Percentiles rank a stretch among this genome's conserved stretches.
Evolutionary conservation across 2,329 filamentous ascomycete genomes (phyloP).

Genomic region (Alternaria viburni): DNA sequence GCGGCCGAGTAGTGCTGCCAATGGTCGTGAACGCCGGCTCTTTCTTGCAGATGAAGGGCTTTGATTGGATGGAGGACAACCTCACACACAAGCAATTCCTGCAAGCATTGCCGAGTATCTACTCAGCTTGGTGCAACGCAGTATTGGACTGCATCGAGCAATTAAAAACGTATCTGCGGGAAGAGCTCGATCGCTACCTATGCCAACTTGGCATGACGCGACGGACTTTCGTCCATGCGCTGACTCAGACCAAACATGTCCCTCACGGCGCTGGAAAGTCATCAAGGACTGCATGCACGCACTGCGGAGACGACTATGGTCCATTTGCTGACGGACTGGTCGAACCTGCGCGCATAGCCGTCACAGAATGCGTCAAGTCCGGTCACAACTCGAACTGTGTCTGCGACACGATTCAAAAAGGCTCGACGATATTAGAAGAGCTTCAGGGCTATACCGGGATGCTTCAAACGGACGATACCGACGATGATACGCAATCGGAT

Average conservation of each 20-base stretch:
- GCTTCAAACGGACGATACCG: background rate
- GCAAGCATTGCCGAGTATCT: slow-evolving; percentile 13
- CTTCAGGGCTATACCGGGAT: background rate
- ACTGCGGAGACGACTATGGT: background rate
- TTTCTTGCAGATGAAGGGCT: slow-evolving; percentile 20
- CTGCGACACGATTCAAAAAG: background rate
- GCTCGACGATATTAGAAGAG: background rate
- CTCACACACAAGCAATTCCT: slow-evolving; percentile 12
- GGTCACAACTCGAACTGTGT: background rate
- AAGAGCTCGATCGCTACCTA: background rate
- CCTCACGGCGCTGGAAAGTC: background rate
- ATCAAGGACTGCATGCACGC: background rate
- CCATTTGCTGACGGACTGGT: slow-evolving; percentile 8
- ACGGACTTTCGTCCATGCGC: background rate
- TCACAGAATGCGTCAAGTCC: slow-evolving; percentile 13
- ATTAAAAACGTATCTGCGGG: background rate
- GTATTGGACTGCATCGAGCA: slow-evolving; percentile 12
- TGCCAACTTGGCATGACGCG: background rate
- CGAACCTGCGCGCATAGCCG: slow-evolving; percentile 10
- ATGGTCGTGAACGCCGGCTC: slow-evolving; percentile 18
- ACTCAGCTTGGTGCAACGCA: slow-evolving; percentile 19
- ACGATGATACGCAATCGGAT: background rate
- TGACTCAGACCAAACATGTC: background rate
- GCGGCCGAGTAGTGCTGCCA: slow-evolving; percentile 10
- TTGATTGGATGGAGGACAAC: slow-evolving; percentile 21